Conservation (phyloP, 257 asterid genomes). For the Fraxinus cuspidata region DNA sequence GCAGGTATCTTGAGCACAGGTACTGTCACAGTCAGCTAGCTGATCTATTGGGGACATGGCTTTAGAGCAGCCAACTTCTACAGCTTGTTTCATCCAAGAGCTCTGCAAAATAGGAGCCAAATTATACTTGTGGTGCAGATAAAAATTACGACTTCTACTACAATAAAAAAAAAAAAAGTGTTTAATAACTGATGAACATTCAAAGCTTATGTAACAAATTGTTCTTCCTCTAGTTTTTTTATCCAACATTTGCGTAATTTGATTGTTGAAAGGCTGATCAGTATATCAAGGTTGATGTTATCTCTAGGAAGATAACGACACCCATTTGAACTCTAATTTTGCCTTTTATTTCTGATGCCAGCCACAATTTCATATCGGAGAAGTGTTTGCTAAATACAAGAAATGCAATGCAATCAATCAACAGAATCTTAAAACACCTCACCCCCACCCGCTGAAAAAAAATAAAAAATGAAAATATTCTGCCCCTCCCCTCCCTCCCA, state of each 20-base stretch:
- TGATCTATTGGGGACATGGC: constrained; percentile 53
- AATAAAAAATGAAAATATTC: no score
- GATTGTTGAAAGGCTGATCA: background rate
- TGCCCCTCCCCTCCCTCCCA: background rate
- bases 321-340: background rate
- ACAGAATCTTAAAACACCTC: background rate
- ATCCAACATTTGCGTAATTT: background rate
- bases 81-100: constrained; percentile 81
- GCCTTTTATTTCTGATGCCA: background rate
- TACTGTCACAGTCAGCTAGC: constrained; percentile 56
- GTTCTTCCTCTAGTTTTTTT: background rate
- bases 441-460: background rate
- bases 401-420: background rate
- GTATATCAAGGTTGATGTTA: background rate
- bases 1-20: constrained; percentile 62
- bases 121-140: constrained; percentile 10
- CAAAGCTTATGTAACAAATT: background rate
- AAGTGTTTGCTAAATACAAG: background rate
- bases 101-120: constrained; percentile 47
- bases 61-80: constrained; percentile 62
- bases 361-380: background rate
- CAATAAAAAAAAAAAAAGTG: background rate
- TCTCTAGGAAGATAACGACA: background rate
- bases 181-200: constrained; percentile 5
- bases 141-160: constrained; percentile 16